Percentiles rank a stretch among this genome's conserved stretches.
Conservation (phyloP, 192 early-diverging fungal genomes). For the Coemansia sp. region DNA sequence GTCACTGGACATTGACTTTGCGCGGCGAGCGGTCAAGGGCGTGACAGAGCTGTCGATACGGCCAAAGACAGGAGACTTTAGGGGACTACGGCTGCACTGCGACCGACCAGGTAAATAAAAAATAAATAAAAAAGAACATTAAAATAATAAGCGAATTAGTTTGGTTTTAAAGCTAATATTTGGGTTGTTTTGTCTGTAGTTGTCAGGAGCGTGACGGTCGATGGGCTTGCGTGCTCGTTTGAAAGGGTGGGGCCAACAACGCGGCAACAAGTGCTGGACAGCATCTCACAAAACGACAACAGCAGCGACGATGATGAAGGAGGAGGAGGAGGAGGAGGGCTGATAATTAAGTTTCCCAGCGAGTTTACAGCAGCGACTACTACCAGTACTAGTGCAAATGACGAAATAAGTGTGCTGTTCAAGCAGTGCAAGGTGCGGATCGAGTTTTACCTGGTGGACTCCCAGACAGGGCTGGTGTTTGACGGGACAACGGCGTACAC, state of each 20-base stretch:
- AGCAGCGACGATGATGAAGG: conserved; percentile 11
- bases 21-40: conserved; percentile 32
- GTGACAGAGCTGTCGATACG: conserved; percentile 53
- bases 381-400: too few species aligned
- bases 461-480: conserved; percentile 39
- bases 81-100: conserved; percentile 38
- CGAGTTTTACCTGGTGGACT: conserved; percentile 46
- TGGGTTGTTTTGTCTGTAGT: too few species aligned
- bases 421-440: conserved; percentile 33
- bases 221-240: conserved; percentile 26
- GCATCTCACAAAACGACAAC: conserved; percentile 18
- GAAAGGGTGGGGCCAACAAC: conserved; percentile 20
- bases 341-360: conserved; percentile 26
- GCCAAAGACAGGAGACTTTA: conserved; percentile 17
- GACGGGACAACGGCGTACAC: conserved; percentile 58
- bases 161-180: too few species aligned
- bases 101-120: conserved; percentile 47
- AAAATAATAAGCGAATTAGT: neutral
- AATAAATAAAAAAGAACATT: neutral
- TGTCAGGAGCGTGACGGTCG: conserved; percentile 31
- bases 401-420: neutral
- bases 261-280: conserved; percentile 23
- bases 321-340: conserved; percentile 15
- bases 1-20: conserved; percentile 50
- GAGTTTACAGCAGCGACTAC: conserved; percentile 1